Percentiles rank a stretch among this genome's conserved stretches.
Evolutionary conservation across 345 rosid species (phyloP).

Genomic region (Clausena lansium): DNA sequence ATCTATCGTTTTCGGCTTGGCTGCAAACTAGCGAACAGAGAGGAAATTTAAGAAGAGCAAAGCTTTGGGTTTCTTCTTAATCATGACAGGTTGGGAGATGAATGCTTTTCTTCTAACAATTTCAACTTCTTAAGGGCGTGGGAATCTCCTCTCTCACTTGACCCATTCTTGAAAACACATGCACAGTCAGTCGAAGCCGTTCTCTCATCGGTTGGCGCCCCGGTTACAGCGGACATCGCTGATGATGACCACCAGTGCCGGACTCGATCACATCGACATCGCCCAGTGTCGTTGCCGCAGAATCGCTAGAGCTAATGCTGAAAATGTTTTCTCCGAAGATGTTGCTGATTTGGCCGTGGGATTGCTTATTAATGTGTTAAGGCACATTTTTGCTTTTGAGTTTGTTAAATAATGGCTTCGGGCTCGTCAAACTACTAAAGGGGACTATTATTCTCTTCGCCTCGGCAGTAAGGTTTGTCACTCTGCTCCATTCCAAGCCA

Average conservation of each 20-base stretch:
- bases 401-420: conserved; percentile 41
- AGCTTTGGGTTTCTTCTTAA: too few species aligned
- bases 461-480: conserved; percentile 35
- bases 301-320: conserved; percentile 29
- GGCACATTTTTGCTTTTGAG: conserved; percentile 52
- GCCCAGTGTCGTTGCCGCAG: conserved; percentile 59
- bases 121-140: conserved; percentile 29
- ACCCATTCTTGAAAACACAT: conserved; percentile 32
- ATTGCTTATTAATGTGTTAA: conserved; percentile 48
- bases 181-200: conserved; percentile 41
- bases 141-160: conserved; percentile 41
- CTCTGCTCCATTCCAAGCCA: too few species aligned
- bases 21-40: too few species aligned
- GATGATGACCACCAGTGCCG: conserved; percentile 50
- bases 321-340: conserved; percentile 38
- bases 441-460: conserved; percentile 36
- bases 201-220: conserved; percentile 25
- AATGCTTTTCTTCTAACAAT: conserved; percentile 8
- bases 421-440: conserved; percentile 21
- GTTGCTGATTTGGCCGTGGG: conserved; percentile 63
- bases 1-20: too few species aligned
- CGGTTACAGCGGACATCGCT: conserved; percentile 32
- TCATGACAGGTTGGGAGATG: too few species aligned
- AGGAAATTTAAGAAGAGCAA: too few species aligned
- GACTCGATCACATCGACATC: conserved; percentile 55